Evolutionary conservation across 139 green algal species (phyloP).

Genomic region (Helicosporidium sp.): DNA sequence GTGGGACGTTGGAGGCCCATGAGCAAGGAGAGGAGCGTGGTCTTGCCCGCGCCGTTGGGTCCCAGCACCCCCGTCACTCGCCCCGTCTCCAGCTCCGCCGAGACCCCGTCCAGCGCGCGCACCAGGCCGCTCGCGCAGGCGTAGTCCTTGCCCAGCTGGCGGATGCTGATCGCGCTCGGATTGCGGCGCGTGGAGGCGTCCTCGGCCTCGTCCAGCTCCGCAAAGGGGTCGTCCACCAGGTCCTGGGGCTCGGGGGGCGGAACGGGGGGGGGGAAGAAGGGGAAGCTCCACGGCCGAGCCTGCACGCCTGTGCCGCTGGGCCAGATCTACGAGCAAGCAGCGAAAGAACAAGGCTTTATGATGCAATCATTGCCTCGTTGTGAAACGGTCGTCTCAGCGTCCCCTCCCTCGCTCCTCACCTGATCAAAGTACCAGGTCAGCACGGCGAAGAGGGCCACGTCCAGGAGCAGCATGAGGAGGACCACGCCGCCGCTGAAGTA

Average conservation of each 20-base stretch:
- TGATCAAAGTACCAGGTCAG: slow-evolving; percentile 50
- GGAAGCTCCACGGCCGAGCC: slow-evolving; percentile 11
- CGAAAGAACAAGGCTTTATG: not conserved
- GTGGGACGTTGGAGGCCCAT: slow-evolving; percentile 16
- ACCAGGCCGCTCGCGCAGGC: too few species aligned
- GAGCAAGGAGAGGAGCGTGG: slow-evolving; percentile 49
- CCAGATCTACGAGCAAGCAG: not conserved
- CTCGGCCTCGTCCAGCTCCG: too few species aligned
- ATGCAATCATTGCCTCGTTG: not conserved
- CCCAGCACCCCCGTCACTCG: slow-evolving; percentile 64
- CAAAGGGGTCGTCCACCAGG: too few species aligned
- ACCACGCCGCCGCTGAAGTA: slow-evolving; percentile 32
- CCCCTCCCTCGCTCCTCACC: too few species aligned
- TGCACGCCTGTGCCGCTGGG: not conserved
- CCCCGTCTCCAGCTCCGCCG: slow-evolving; percentile 25
- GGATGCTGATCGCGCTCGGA: too few species aligned
- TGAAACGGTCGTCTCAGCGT: too few species aligned
- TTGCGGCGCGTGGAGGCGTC: too few species aligned
- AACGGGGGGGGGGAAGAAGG: too few species aligned
- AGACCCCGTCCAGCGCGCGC: slow-evolving; percentile 51
- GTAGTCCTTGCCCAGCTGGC: slow-evolving; percentile 17
- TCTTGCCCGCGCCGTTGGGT: slow-evolving; percentile 62
- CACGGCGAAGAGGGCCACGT: slow-evolving; percentile 31
- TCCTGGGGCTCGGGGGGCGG: too few species aligned
- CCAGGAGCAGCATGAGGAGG: slow-evolving; percentile 34